Evolutionary conservation across 192 early-diverging fungal genomes (phyloP).

Genomic region (Coemansia sp.): DNA sequence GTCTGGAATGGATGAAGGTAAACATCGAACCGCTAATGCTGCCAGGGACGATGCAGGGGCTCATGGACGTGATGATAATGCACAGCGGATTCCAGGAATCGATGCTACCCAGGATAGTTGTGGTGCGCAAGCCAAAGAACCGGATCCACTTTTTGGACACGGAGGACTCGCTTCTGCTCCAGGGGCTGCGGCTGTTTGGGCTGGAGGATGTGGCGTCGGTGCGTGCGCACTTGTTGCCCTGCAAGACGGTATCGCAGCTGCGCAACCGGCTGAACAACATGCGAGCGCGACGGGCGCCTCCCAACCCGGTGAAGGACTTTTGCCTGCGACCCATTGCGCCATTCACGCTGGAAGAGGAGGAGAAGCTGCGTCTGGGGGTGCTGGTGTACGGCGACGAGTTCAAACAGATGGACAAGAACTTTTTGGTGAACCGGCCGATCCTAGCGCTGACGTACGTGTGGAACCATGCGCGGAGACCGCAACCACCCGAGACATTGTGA

Average conservation of each 20-base stretch:
- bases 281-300: slow-evolving; percentile 32
- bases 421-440: slow-evolving; percentile 44
- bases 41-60: slow-evolving; percentile 32
- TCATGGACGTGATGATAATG: slow-evolving; percentile 30
- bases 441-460: slow-evolving; percentile 50
- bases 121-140: slow-evolving; percentile 53
- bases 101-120: slow-evolving; percentile 47
- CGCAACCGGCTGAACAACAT: slow-evolving; percentile 55
- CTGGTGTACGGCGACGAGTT: slow-evolving; percentile 53
- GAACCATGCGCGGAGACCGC: slow-evolving; percentile 27
- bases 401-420: slow-evolving; percentile 33
- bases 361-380: slow-evolving; percentile 44
- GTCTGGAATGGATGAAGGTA: slow-evolving; percentile 43
- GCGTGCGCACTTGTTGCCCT: slow-evolving; percentile 53
- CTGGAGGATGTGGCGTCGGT: slow-evolving; percentile 50
- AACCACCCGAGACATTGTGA: not conserved
- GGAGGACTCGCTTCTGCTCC: slow-evolving; percentile 48
- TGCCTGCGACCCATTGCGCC: slow-evolving; percentile 49
- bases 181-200: slow-evolving; percentile 54
- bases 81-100: slow-evolving; percentile 40
- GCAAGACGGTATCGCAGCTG: slow-evolving; percentile 55
- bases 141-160: slow-evolving; percentile 52
- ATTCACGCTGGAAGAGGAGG: slow-evolving; percentile 56
- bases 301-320: slow-evolving; percentile 53
- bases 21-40: slow-evolving; percentile 34